Evolutionary conservation across 2,329 filamentous ascomycete species (phyloP).

Genomic region (Pseudopithomyces chartarum): DNA sequence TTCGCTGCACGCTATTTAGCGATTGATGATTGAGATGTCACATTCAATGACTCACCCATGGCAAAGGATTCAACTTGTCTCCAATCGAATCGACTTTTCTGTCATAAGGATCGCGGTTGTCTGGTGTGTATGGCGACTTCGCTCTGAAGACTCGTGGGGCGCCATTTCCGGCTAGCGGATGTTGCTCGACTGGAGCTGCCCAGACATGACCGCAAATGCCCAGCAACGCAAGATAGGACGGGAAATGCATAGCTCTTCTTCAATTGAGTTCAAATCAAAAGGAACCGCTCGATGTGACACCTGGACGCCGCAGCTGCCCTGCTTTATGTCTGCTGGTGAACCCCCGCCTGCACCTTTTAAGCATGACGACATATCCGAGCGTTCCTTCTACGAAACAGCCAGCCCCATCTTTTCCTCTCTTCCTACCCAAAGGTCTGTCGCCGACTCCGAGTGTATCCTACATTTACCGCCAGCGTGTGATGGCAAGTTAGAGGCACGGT

Average conservation of each 20-base stretch:
- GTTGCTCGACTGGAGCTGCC: conserved; percentile 43
- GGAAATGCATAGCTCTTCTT: conserved; percentile 33
- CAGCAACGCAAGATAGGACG: conserved; percentile 35
- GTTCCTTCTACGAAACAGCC: conserved; percentile 15
- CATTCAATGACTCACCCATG: conserved; percentile 46
- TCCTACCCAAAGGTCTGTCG: background rate
- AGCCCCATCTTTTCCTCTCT: background rate
- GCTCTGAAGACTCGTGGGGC: conserved; percentile 30
- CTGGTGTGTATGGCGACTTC: conserved; percentile 62
- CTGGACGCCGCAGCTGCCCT: conserved; percentile 4
- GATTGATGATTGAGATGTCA: background rate
- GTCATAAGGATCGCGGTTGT: conserved; percentile 66
- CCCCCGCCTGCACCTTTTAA: conserved; percentile 23
- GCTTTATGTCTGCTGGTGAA: conserved; percentile 15
- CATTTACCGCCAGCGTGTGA: background rate
- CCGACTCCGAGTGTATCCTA: conserved; percentile 2
- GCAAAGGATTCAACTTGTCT: conserved; percentile 66
- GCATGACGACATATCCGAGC: conserved; percentile 45
- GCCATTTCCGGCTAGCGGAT: conserved; percentile 39
- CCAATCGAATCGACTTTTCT: conserved; percentile 65
- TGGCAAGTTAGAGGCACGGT: conserved; percentile 1
- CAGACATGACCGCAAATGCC: conserved; percentile 27
- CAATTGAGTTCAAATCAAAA: conserved; percentile 19
- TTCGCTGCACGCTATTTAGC: conserved; percentile 26
- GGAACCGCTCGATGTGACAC: background rate